A percentile compares a stretch with the other conserved stretches of the same genome.
Conservation (phyloP, 2,329 filamentous ascomycete species). For the Paecilomyces sp. region DNA sequence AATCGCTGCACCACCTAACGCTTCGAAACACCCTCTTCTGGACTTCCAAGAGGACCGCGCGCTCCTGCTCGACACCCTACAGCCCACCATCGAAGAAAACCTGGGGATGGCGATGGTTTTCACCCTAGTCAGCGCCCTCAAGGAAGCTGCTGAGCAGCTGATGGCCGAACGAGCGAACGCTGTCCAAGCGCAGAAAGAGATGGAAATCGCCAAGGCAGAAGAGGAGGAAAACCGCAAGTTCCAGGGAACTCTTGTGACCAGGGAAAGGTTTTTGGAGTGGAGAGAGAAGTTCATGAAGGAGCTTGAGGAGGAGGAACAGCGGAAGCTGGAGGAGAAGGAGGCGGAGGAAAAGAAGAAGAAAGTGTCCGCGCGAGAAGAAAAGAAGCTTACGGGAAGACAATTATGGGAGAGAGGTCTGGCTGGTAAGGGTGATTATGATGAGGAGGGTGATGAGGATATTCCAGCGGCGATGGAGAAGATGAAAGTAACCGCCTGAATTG, state of each 20-base stretch:
- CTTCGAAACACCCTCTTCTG: constrained; percentile 63
- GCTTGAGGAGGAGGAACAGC: constrained; percentile 64
- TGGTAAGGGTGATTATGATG: constrained; percentile 58
- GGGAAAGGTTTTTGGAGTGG: constrained; percentile 80
- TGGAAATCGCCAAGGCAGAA: constrained; percentile 56
- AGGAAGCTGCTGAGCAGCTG: constrained; percentile 83
- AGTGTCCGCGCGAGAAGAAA: constrained; percentile 56
- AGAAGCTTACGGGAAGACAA: constrained; percentile 64
- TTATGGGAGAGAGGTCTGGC: constrained; percentile 71
- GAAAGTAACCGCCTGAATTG: constrained; percentile 54
- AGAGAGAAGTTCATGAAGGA: constrained; percentile 69
- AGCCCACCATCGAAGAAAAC: constrained; percentile 79
- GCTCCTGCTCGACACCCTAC: constrained; percentile 61
- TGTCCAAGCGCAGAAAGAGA: constrained; percentile 47
- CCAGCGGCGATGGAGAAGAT: constrained; percentile 60
- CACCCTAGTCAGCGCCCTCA: constrained; percentile 76
- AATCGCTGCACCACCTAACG: constrained; percentile 65
- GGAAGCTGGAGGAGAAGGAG: constrained; percentile 64
- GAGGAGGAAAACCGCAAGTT: constrained; percentile 96
- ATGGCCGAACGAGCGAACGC: constrained; percentile 66
- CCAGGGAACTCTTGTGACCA: constrained; percentile 81
- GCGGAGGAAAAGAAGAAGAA: constrained; percentile 77
- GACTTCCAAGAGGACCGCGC: constrained; percentile 74
- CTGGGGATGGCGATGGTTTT: constrained; percentile 98
- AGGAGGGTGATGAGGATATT: constrained; percentile 58